phyloP scores from a whole-genome alignment of 2,329 filamentous ascomycete genomes.

The Penicillium sp. region DNA sequence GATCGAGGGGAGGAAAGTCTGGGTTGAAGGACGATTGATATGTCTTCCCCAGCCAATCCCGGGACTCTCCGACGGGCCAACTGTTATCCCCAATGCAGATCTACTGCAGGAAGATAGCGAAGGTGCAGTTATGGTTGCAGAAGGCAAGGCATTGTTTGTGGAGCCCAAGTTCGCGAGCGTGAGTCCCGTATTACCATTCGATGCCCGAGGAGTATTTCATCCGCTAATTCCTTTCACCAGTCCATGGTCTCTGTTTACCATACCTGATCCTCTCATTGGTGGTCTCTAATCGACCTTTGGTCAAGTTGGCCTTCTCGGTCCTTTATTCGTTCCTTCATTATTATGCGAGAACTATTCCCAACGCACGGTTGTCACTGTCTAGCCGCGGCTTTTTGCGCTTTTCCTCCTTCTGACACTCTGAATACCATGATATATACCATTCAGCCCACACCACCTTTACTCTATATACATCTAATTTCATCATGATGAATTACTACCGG shows the following conservation, averaged over 20 bases:
- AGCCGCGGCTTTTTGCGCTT: too few relatives aligned
- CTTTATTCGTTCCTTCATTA: too few relatives aligned
- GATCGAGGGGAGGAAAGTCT: constrained; percentile 39
- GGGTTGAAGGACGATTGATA: constrained; percentile 35
- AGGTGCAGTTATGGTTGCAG: constrained; percentile 30
- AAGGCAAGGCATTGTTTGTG: constrained; percentile 40
- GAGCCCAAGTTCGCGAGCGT: constrained; percentile 40
- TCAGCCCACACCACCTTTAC: too few relatives aligned
- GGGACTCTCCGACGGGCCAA: constrained; percentile 1
- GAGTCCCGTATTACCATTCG: constrained; percentile 14
- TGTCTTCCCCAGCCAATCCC: constrained; percentile 21
- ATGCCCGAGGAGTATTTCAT: not conserved
- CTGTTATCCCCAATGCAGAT: constrained; percentile 12
- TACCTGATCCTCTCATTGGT: constrained; percentile 2
- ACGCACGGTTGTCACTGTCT: too few relatives aligned
- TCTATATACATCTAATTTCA: too few relatives aligned
- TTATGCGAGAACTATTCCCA: too few relatives aligned
- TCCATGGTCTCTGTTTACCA: constrained; percentile 31
- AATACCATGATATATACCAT: too few relatives aligned
- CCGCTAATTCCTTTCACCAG: constrained; percentile 19
- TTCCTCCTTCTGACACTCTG: too few relatives aligned
- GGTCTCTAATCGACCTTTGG: too few relatives aligned
- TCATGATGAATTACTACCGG: too few relatives aligned
- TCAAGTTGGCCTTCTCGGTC: too few relatives aligned
- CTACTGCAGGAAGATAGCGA: constrained; percentile 21